A percentile compares a stretch with the other conserved stretches of the same genome.
phyloP scores from a whole-genome alignment of 495 filamentous ascomycete species.

The Aspergillus carlsbadensis region DNA sequence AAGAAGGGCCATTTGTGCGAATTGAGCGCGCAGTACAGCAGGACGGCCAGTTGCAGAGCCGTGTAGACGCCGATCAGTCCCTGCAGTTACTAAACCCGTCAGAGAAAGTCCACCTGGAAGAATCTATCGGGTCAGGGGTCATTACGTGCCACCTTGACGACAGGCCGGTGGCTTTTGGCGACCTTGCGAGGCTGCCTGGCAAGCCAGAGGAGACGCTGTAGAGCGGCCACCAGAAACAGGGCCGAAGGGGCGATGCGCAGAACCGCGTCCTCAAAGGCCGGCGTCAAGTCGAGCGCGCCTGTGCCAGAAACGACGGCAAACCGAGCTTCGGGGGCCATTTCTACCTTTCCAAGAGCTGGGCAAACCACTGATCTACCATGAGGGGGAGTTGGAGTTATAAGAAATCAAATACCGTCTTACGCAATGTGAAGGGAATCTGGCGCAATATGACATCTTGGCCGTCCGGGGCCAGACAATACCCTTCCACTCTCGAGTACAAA shows the following conservation, averaged over 20 bases:
- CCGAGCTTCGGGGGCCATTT: not conserved
- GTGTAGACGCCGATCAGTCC: slow-evolving; percentile 4
- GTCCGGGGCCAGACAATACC: too few species aligned
- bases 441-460: too few species aligned
- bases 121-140: not conserved
- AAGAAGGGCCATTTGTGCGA: not conserved
- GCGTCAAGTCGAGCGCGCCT: slow-evolving; percentile 1
- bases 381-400: too few species aligned
- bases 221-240: not conserved
- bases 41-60: not conserved
- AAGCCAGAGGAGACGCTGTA: not conserved
- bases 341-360: not conserved
- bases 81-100: not conserved
- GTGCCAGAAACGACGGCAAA: slow-evolving; percentile 1
- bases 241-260: not conserved
- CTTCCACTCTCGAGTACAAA: too few species aligned
- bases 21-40: not conserved
- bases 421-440: too few species aligned
- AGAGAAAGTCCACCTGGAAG: not conserved
- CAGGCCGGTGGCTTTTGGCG: not conserved
- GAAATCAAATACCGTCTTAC: too few species aligned
- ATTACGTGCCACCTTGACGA: slow-evolving; percentile 1
- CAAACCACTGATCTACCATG: too few species aligned
- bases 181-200: not conserved
- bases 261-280: not conserved